Conservation (phyloP, 2,329 filamentous ascomycete species). For the Claviceps pazoutovae region DNA sequence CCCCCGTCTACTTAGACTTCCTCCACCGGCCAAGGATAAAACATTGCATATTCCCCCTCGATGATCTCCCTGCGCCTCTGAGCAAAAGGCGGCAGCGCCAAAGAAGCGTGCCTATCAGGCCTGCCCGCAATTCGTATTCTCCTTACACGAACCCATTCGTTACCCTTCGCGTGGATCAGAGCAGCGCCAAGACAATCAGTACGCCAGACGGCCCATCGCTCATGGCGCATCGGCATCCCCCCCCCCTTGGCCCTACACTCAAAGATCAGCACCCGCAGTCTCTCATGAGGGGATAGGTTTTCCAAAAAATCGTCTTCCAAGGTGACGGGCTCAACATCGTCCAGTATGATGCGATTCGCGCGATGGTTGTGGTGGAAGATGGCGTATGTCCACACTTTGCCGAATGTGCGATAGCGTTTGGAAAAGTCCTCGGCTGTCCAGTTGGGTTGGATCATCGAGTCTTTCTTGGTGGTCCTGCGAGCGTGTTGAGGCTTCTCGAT, state of each 20-base stretch:
- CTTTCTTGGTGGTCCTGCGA: conserved; percentile 54
- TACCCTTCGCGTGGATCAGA: background rate
- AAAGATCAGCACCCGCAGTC: conserved; percentile 8
- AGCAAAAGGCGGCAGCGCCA: too few species aligned
- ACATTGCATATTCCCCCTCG: too few species aligned
- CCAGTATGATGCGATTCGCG: conserved; percentile 26
- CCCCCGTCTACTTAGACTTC: too few species aligned
- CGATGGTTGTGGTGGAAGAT: conserved; percentile 13
- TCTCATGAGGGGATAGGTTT: background rate
- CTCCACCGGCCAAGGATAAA: too few species aligned
- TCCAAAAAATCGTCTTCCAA: conserved; percentile 1
- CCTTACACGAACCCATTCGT: conserved; percentile 14
- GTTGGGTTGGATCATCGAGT: conserved; percentile 42
- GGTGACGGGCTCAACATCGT: conserved; percentile 16
- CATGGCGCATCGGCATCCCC: background rate
- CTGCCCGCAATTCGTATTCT: conserved; percentile 22
- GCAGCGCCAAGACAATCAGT: conserved; percentile 5
- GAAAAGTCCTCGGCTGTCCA: conserved; percentile 42
- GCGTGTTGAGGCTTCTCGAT: conserved; percentile 34
- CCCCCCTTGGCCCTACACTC: conserved; percentile 2
- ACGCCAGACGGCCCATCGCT: background rate
- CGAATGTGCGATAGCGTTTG: conserved; percentile 45
- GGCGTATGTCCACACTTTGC: conserved; percentile 47
- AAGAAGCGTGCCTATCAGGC: conserved; percentile 1
- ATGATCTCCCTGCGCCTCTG: too few species aligned